Base-by-base conservation (phyloP, 305 asterid genomes). In the Solanum hybrid region DNA sequence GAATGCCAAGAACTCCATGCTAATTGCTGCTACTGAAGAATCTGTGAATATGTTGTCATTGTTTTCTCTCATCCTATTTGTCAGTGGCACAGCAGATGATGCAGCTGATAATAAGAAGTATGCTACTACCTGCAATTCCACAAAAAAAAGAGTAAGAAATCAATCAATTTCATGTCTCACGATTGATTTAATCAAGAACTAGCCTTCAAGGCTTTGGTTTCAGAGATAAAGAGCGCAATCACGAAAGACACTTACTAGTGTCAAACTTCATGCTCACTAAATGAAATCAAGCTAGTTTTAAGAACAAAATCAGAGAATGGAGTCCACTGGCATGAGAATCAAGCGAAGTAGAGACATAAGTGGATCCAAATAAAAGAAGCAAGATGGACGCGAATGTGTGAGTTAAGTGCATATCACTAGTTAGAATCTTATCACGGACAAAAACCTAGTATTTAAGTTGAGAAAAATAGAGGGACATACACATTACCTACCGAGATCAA, bases 1-100 rank as follows among this genome's bases (percentile, higher is more conserved):
- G 95, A 97, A 97, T 12, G 98, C 99, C 75, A 97, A 92, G 90
- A 96, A 93, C 88, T 91, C 97, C 98, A 96, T 94, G 91, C 96
- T 92, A 73, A 96, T 96, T 36, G 98, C 95, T 7, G 98, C 89
- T 12, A 96, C 97, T 19, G 98, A 94, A 5, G 98, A 91, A 91
- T 97, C 99, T 24, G 98, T 97, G 84, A 97, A 97, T 88, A 94
- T 94, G 92, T 95, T 97, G 86, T 95, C 99, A 22, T 92, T 88
- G 17, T 93, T 95, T 94, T 92, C 93, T 88, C 99, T 92, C 96
- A 96, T 92, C 86, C 89, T 91, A 92, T 96, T 93, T 27, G 98
- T 96, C 91, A 96, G 32, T 3, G 98, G 99, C 75, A 97, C 94
- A 4, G 98, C 98, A 0, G 99, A 91, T 86, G 99, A 97, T 81